phyloP scores from a whole-genome alignment of 176 grass and related monocot genomes.

The Carex pumila region DNA sequence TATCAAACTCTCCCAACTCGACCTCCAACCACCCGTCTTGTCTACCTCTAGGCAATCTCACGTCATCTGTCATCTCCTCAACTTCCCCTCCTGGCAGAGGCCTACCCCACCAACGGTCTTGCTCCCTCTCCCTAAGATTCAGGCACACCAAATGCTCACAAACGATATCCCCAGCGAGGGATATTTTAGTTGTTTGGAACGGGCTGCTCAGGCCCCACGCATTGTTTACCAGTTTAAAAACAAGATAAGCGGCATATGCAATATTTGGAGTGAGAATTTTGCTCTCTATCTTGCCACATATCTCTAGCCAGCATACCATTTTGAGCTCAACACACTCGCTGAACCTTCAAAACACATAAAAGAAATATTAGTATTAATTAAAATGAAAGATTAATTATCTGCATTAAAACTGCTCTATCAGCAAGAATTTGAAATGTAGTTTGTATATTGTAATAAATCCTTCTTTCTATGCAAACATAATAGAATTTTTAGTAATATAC shows the following conservation, averaged over 20 bases:
- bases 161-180: not conserved
- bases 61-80: not conserved
- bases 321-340: constrained; percentile 17
- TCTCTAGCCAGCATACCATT: constrained; percentile 50
- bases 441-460: not conserved
- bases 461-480: not conserved
- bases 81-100: not conserved
- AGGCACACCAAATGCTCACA: constrained; percentile 19
- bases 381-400: not conserved
- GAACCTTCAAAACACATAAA: constrained; percentile 21
- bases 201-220: constrained; percentile 5
- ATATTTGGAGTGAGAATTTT: constrained; percentile 33
- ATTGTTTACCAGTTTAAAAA: constrained; percentile 24
- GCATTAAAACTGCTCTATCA: not conserved
- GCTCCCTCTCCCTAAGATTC: not conserved
- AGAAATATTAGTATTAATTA: not conserved
- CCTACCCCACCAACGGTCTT: not conserved
- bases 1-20: not conserved
- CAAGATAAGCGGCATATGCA: constrained; percentile 33
- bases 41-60: not conserved
- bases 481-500: not conserved
- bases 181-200: not conserved
- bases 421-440: not conserved
- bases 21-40: not conserved
- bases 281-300: constrained; percentile 39